A percentile compares a stretch with the other conserved stretches of the same genome.
phyloP scores from a whole-genome alignment of 2,329 filamentous ascomycete genomes.

The Penicillium sp. region DNA sequence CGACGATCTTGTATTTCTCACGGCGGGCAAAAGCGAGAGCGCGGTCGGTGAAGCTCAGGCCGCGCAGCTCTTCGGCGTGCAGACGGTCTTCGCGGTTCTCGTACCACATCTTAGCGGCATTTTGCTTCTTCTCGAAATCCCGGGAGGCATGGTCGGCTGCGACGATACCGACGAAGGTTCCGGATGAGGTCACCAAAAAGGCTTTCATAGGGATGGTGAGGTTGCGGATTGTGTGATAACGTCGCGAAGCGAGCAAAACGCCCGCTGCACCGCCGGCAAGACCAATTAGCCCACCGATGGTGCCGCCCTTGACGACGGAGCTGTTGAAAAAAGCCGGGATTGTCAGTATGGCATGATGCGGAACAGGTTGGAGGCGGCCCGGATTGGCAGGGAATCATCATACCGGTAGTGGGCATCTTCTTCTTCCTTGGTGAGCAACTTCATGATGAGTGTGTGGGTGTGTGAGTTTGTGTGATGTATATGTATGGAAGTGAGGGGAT shows the following conservation, averaged over 20 bases:
- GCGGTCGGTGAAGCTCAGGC: slow-evolving; percentile 63
- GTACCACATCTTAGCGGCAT: slow-evolving; percentile 69
- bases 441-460: slow-evolving; percentile 64
- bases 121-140: slow-evolving; percentile 68
- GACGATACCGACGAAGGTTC: slow-evolving; percentile 87
- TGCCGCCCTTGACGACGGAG: slow-evolving; percentile 77
- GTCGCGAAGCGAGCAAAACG: slow-evolving; percentile 67
- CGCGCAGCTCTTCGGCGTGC: slow-evolving; percentile 56
- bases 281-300: slow-evolving; percentile 71
- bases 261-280: slow-evolving; percentile 68
- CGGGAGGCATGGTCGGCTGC: slow-evolving; percentile 77
- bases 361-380: not conserved
- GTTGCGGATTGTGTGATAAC: slow-evolving; percentile 76
- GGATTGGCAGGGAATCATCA: slow-evolving; percentile 17
- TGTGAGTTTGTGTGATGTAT: not conserved
- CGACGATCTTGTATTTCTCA: slow-evolving; percentile 86
- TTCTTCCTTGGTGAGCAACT: slow-evolving; percentile 93
- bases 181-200: slow-evolving; percentile 81
- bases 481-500: not conserved
- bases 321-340: slow-evolving; percentile 39
- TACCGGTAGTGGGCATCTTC: slow-evolving; percentile 82
- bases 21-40: slow-evolving; percentile 73
- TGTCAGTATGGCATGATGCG: slow-evolving; percentile 23
- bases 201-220: slow-evolving; percentile 88
- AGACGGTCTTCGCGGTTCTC: slow-evolving; percentile 64